phyloP scores from a whole-genome alignment of 2,329 filamentous ascomycete genomes.

The Colletotrichum orbiculare region DNA sequence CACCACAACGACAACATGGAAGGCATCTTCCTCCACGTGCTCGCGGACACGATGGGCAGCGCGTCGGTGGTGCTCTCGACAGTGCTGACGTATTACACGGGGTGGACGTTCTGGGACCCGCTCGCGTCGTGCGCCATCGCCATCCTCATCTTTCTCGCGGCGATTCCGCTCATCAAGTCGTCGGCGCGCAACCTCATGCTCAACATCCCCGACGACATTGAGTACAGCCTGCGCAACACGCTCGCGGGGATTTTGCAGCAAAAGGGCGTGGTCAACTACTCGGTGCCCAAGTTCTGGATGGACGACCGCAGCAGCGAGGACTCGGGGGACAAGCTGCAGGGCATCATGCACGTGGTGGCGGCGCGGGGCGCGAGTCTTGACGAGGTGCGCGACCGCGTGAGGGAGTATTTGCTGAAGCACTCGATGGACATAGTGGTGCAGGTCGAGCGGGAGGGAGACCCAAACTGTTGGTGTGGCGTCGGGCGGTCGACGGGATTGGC shows the following conservation, averaged over 20 bases:
- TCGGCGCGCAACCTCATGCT: slow-evolving; percentile 86
- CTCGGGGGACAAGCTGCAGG: slow-evolving; percentile 70
- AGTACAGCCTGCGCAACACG: slow-evolving; percentile 89
- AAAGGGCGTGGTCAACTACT: slow-evolving; percentile 85
- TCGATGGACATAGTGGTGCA: slow-evolving; percentile 88
- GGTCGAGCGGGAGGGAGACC: slow-evolving; percentile 85
- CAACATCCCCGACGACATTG: slow-evolving; percentile 83
- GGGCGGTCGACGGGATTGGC: slow-evolving; percentile 43
- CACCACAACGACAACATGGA: slow-evolving; percentile 95
- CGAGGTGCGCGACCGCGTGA: slow-evolving; percentile 84
- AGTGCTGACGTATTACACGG: slow-evolving; percentile 84
- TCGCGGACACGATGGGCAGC: slow-evolving; percentile 94
- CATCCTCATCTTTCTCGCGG: slow-evolving; percentile 90
- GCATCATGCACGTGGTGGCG: slow-evolving; percentile 88
- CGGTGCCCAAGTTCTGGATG: slow-evolving; percentile 91
- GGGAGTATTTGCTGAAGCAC: slow-evolving; percentile 74
- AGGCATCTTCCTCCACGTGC: slow-evolving; percentile 94
- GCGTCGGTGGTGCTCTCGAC: slow-evolving; percentile 95
- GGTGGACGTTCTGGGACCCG: slow-evolving; percentile 95
- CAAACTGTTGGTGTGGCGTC: slow-evolving; percentile 68
- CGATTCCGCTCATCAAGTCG: slow-evolving; percentile 86
- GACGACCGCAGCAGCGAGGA: slow-evolving; percentile 67
- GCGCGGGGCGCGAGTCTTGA: slow-evolving; percentile 78
- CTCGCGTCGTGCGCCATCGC: slow-evolving; percentile 94
- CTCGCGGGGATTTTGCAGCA: slow-evolving; percentile 85